Base-by-base conservation (phyloP, 2,329 filamentous ascomycete genomes). In the Exophiala oligosperma region DNA sequence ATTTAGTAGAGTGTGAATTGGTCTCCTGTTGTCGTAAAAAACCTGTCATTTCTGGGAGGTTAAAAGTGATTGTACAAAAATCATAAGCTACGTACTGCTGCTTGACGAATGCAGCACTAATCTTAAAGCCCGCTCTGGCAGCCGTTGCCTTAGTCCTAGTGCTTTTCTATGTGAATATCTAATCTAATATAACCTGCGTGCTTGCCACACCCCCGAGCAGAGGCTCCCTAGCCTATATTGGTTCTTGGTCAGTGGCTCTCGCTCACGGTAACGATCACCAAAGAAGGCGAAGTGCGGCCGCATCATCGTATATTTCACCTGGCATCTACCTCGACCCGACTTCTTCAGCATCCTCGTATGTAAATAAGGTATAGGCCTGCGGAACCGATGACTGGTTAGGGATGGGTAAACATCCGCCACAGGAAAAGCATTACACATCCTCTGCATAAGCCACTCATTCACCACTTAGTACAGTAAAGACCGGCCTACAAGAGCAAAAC, bases 261-360 rank as follows among this genome's bases (percentile, higher is more conserved):
- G 73, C 69, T 89, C 85, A 68, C 85, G 88, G 60, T 75, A 87
- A 7, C 86, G 76, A 72, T 88, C 85, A 1, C 76, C 79, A 67
- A 88, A 87, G 2, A 87, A 69, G 26, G 78, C 78, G 61, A 86
- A 79, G 63, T 86, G 81, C 24, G 81, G 80, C 53, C 84, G 73
- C 84, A 88, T 87, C 1, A 88, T 62, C 0, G 84, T 88, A 66
- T 86, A 87, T 69, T 88, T 88, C 3, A 89, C 84, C 82, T 0
- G 81, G 75, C 67, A 82, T 76, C 26, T 87, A 72, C 35, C 83
- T 72, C 48, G 77, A 80, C 24, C 80, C 77, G 3, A 70, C 77
- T 3, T 74, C 71, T 8, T 72, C 71, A 52, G 69, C 60, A 32
- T 51, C 76, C 28, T 79, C 78, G n/a, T 77, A 73, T 2, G 81